Percentiles rank a stretch among this genome's conserved stretches.
Conservation (phyloP, 108 stramenopile species). For the Fragilaria radians region DNA sequence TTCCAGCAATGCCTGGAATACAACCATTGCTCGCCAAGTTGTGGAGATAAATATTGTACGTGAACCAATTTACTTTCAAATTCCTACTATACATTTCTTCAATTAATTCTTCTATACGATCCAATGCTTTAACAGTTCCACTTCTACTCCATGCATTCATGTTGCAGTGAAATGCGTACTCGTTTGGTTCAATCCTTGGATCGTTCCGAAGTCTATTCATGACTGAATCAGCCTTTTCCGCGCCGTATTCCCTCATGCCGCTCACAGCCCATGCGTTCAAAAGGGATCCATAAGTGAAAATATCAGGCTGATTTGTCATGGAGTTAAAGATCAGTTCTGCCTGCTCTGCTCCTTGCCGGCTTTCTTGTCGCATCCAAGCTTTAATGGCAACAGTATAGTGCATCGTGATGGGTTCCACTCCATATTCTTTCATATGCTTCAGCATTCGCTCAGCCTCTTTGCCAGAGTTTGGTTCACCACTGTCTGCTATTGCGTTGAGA, state of each 20-base stretch:
- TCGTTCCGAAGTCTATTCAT: neutral
- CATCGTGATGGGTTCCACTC: slow-evolving; percentile 26
- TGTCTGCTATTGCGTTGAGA: slow-evolving; percentile 49
- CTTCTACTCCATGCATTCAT: slow-evolving; percentile 46
- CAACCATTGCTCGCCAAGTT: slow-evolving; percentile 36
- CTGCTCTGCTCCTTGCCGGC: neutral
- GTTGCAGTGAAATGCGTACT: slow-evolving; percentile 12
- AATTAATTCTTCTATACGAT: slow-evolving; percentile 36
- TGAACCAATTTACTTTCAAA: slow-evolving; percentile 50
- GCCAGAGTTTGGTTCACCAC: slow-evolving; percentile 44
- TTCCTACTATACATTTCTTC: slow-evolving; percentile 43
- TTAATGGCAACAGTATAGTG: slow-evolving; percentile 44
- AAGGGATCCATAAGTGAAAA: slow-evolving; percentile 17
- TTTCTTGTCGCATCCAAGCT: slow-evolving; percentile 18
- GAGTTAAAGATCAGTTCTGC: neutral
- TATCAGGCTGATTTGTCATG: neutral
- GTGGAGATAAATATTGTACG: slow-evolving; percentile 47
- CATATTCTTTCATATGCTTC: slow-evolving; percentile 1
- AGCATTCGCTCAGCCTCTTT: slow-evolving; percentile 53
- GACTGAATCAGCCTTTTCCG: neutral
- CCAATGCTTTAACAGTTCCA: slow-evolving; percentile 30
- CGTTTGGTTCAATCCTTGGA: neutral
- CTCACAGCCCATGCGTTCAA: slow-evolving; percentile 70
- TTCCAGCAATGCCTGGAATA: slow-evolving; percentile 37
- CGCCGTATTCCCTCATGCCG: neutral